phyloP scores from a whole-genome alignment of 495 filamentous ascomycete species.

The Clavariopsis aquatica region DNA sequence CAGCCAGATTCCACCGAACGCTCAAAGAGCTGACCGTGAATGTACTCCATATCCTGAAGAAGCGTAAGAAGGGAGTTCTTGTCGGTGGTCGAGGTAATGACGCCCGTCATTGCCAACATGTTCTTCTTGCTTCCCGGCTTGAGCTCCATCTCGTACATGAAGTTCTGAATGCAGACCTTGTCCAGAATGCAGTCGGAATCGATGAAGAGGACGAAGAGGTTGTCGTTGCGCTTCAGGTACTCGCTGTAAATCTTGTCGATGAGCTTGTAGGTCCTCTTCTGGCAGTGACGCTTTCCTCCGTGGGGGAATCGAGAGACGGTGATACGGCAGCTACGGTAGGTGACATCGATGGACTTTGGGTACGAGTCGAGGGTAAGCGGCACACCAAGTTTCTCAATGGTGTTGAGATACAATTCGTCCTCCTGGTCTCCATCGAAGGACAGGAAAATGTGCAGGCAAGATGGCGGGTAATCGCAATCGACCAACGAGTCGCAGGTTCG shows the following conservation, averaged over 20 bases:
- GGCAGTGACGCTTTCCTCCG: constrained; percentile 90
- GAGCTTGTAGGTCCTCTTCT: constrained; percentile 91
- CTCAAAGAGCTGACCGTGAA: constrained; percentile 96
- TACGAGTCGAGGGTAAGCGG: constrained; percentile 74
- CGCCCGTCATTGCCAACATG: constrained; percentile 98
- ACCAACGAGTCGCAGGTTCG: constrained; percentile 91
- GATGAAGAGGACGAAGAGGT: constrained; percentile 95
- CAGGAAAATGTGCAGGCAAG: constrained; percentile 93
- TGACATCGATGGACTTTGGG: constrained; percentile 87
- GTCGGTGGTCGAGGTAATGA: constrained; percentile 91
- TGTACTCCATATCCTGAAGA: constrained; percentile 97
- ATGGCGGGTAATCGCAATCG: constrained; percentile 89
- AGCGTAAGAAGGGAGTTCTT: constrained; percentile 89
- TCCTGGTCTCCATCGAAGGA: constrained; percentile 91
- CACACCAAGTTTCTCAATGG: constrained; percentile 84
- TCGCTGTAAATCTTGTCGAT: constrained; percentile 92
- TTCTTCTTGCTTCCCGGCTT: constrained; percentile 90
- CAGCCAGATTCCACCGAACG: constrained; percentile 95
- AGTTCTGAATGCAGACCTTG: constrained; percentile 90
- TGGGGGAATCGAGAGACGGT: constrained; percentile 93
- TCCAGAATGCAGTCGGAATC: constrained; percentile 98
- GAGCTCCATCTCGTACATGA: constrained; percentile 98
- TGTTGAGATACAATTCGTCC: constrained; percentile 85
- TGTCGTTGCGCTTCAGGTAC: constrained; percentile 85
- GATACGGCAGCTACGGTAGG: constrained; percentile 77